Percentiles rank a stretch among this genome's conserved stretches.
These are phyloP conservation scores for Agaricales sp. DNA, from an alignment of 1,284 basidiomycete species.

Conservation along the genomic window DNA sequence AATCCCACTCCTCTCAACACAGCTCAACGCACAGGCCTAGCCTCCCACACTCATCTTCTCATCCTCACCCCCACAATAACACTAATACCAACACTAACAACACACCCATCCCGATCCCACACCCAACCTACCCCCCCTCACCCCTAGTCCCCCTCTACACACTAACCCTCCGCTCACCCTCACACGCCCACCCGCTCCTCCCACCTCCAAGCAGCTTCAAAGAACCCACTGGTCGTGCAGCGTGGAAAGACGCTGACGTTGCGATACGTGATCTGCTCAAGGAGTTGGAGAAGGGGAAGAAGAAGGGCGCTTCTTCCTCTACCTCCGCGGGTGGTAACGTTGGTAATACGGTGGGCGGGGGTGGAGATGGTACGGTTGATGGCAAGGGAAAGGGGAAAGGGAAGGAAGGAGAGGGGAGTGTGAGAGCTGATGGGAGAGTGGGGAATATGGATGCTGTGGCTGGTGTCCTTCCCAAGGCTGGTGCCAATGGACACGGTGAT, in stretches of 20 bases:
- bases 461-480: neutral
- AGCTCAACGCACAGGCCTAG: neutral
- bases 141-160: neutral
- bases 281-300: neutral
- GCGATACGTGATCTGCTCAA: neutral
- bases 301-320: neutral
- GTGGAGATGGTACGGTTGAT: neutral
- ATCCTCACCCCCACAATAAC: neutral
- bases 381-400: neutral
- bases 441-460: no score
- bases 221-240: neutral
- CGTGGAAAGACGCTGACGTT: constrained; percentile 1
- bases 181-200: neutral
- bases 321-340: neutral
- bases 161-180: neutral
- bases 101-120: neutral
- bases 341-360: no score
- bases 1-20: neutral
- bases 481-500: neutral
- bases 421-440: no score
- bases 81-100: neutral
- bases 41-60: neutral
- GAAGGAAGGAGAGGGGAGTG: neutral
- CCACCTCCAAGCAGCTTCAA: neutral
- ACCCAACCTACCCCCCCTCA: neutral